Evolutionary conservation across 805 yeast genomes (phyloP).

Genomic region (Candida endomychidarum): DNA sequence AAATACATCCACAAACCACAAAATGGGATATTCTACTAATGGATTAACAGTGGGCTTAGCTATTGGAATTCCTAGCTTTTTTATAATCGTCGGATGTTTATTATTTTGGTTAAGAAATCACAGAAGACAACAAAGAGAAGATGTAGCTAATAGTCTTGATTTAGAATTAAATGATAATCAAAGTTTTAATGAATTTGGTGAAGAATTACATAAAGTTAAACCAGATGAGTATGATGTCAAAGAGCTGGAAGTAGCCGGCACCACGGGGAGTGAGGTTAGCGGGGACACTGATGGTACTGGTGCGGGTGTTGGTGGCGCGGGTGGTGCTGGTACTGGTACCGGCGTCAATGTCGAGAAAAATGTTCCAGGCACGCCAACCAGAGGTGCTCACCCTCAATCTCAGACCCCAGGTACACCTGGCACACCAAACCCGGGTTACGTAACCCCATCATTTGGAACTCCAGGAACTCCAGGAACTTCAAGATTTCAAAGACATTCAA

Average conservation of each 20-base stretch:
- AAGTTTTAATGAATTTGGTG: constrained; percentile 32
- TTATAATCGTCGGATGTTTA: constrained; percentile 25
- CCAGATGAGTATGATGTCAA: constrained; percentile 11
- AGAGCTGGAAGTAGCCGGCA: constrained; percentile 6
- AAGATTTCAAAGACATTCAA: constrained; percentile 8
- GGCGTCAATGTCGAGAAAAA: neutral
- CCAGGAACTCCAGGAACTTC: constrained; percentile 9
- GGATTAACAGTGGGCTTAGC: constrained; percentile 42
- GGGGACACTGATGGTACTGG: constrained; percentile 5
- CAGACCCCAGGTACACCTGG: too few species aligned
- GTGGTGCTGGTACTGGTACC: neutral
- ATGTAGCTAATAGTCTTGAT: constrained; percentile 29
- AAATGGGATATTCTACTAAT: constrained; percentile 8
- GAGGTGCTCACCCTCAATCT: neutral
- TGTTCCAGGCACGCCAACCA: neutral
- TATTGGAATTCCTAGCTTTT: constrained; percentile 39
- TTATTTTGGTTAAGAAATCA: constrained; percentile 32
- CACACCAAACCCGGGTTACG: constrained; percentile 1
- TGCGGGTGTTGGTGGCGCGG: neutral
- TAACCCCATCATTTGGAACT: constrained; percentile 1
- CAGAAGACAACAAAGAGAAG: constrained; percentile 33
- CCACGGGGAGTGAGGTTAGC: constrained; percentile 7
- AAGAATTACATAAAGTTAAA: constrained; percentile 29
- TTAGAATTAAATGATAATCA: constrained; percentile 38
- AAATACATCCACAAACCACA: neutral